Evolutionary conservation across 106 monocot species (phyloP).

Genomic region (Apostasia shenzhenica): DNA sequence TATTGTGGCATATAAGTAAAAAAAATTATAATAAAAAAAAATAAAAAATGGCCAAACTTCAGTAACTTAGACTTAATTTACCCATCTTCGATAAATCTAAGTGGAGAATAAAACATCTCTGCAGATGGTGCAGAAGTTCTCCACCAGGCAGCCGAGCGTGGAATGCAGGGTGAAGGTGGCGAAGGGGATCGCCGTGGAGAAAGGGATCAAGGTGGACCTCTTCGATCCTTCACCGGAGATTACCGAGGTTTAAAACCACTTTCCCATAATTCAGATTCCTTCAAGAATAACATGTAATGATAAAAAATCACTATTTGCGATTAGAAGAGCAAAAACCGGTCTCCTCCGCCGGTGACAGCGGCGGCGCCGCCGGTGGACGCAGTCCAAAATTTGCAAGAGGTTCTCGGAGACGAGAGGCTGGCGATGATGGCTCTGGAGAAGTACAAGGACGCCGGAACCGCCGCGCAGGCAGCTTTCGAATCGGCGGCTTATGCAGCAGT

Average conservation of each 20-base stretch:
- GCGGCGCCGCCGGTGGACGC: too few species aligned
- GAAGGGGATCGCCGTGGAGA: constrained; percentile 60
- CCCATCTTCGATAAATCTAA: too few species aligned
- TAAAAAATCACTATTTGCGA: neutral
- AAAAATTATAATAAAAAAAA: too few species aligned
- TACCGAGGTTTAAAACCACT: neutral
- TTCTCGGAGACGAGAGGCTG: neutral
- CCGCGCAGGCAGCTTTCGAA: constrained; percentile 68
- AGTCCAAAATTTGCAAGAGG: neutral
- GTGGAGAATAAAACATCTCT: neutral
- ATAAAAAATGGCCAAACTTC: too few species aligned
- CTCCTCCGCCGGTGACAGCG: neutral
- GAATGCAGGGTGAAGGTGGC: constrained; percentile 44
- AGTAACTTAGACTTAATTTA: too few species aligned
- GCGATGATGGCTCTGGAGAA: constrained; percentile 1
- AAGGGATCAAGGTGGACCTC: constrained; percentile 43
- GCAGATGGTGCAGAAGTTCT: constrained; percentile 73
- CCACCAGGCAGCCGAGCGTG: constrained; percentile 43
- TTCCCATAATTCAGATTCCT: neutral
- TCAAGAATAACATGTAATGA: neutral
- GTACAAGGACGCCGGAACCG: constrained; percentile 41
- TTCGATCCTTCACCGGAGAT: constrained; percentile 6
- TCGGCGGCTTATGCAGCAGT: constrained; percentile 63
- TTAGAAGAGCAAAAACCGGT: too few species aligned
- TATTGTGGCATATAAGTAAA: too few species aligned